A percentile compares a stretch with the other conserved stretches of the same genome.
These are phyloP conservation scores for Mortierella claussenii DNA, from an alignment of 192 early-diverging fungal genomes.

Conservation along the genomic window DNA sequence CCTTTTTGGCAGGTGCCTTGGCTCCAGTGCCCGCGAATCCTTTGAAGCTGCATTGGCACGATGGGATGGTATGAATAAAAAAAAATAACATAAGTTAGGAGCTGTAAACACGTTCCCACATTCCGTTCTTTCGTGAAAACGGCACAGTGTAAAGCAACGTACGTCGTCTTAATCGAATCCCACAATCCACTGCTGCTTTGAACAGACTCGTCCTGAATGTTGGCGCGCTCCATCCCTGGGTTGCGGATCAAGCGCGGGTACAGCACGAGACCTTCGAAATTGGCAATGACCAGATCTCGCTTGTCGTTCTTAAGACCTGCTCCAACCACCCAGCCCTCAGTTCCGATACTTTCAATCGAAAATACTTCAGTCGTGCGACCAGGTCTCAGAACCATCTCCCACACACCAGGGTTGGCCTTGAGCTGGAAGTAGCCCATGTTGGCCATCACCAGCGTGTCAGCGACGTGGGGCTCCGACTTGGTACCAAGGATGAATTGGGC, in stretches of 20 bases:
- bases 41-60: constrained; percentile 35
- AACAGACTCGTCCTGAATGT: constrained; percentile 26
- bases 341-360: constrained; percentile 71
- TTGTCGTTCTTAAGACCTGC: constrained; percentile 57
- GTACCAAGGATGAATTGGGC: constrained; percentile 91
- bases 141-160: constrained; percentile 16
- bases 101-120: not conserved
- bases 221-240: constrained; percentile 75
- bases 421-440: constrained; percentile 98
- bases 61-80: too few relatives aligned
- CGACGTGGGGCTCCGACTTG: constrained; percentile 62
- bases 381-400: constrained; percentile 80
- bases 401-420: constrained; percentile 92
- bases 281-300: constrained; percentile 70
- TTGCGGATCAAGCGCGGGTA: constrained; percentile 86
- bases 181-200: constrained; percentile 61
- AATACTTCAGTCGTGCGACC: constrained; percentile 88
- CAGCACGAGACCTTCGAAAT: constrained; percentile 85
- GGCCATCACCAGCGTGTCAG: constrained; percentile 98
- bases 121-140: not conserved
- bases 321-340: constrained; percentile 56
- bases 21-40: constrained; percentile 24
- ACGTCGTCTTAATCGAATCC: constrained; percentile 69
- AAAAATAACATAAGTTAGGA: constrained; percentile 2
- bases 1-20: constrained; percentile 29